Evolutionary conservation across 768 basidiomycete genomes (phyloP).

Genomic region (Udeniomyces megalosporus): DNA sequence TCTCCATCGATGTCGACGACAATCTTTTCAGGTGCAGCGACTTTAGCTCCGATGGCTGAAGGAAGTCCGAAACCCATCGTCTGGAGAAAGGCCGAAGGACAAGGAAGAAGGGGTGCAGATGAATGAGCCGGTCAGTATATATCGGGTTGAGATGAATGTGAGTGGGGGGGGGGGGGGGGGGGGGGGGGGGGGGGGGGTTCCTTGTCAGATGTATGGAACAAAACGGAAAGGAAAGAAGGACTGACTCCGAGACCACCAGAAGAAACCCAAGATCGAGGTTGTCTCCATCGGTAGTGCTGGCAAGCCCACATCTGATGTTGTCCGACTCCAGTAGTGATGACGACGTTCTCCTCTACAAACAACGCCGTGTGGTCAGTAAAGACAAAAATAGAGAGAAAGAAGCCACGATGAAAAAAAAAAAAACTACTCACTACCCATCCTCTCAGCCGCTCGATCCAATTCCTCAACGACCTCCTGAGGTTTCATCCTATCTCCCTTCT

Average conservation of each 20-base stretch:
- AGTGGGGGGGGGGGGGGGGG: too few species aligned
- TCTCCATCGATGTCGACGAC: slow-evolving; percentile 96
- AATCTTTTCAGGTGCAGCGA: slow-evolving; percentile 79
- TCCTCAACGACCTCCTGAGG: slow-evolving; percentile 95
- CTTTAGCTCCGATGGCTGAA: slow-evolving; percentile 88
- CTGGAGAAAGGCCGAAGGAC: slow-evolving; percentile 54
- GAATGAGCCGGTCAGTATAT: too few species aligned
- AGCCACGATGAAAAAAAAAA: neutral
- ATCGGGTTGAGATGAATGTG: too few species aligned
- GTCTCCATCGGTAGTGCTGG: slow-evolving; percentile 78
- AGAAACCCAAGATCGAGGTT: slow-evolving; percentile 58
- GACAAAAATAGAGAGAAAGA: neutral
- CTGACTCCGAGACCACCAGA: slow-evolving; percentile 10
- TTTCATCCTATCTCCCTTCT: slow-evolving; percentile 58
- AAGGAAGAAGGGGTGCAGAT: slow-evolving; percentile 39
- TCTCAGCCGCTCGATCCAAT: slow-evolving; percentile 55
- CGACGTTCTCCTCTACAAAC: slow-evolving; percentile 51
- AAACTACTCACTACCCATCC: slow-evolving; percentile 30
- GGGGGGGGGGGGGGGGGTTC: too few species aligned
- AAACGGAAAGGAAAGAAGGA: neutral
- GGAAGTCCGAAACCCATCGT: slow-evolving; percentile 99
- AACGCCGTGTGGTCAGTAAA: neutral
- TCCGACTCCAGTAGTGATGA: slow-evolving; percentile 87
- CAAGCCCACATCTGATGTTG: slow-evolving; percentile 99
- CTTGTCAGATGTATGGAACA: too few species aligned